Evolutionary conservation across 345 rosid species (phyloP), one percentile per base, ranked within the genome.

Genomic region (Citrus unshiu): DNA sequence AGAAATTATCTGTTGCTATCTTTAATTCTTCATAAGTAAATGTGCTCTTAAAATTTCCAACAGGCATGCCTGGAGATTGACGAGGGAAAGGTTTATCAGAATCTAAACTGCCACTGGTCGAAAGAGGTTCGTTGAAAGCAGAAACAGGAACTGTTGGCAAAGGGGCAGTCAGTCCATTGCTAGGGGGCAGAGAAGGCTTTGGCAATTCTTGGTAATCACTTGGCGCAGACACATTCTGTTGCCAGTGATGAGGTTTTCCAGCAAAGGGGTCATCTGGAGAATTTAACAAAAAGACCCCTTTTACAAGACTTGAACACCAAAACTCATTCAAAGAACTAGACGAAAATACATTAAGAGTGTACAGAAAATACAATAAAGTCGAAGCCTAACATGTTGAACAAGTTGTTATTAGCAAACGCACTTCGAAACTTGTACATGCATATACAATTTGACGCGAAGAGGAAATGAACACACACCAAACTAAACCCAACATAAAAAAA

Each of bases 21-120:
- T 85, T 85, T 68, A 93, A 79, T 25, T 91, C 92, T 77, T 88
- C 86, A 35, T 89, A 93, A 0, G 86, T 74, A 65, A 87, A 89
- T 62, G 84, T 78, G 61, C 91, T 90, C 76, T 78, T 83, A 4
- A 89, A 88, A 79, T 74, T 81, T 57, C 91, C 87, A 73, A 87
- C 46, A 37, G 81, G 9, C 74, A 85, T 65, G 81, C 83, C 88
- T 1, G 86, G 88, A 49, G 89, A 86, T 60, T 75, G 74, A 8
- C 84, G 81, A 25, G 81, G 77, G 27, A 68, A 58, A 4, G 77
- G 83, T 3, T 80, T 86, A 54, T 82, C 88, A 78, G 88, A 85
- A 57, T 84, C 90, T 49, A 86, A 71, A 80, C 83, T 83, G 79
- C 87, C 80, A 76, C 81, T 76, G 13, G 74, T 81, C 2, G 78